Base-by-base conservation (phyloP, 495 filamentous ascomycete species). In the Chlorociboria aeruginascens region DNA sequence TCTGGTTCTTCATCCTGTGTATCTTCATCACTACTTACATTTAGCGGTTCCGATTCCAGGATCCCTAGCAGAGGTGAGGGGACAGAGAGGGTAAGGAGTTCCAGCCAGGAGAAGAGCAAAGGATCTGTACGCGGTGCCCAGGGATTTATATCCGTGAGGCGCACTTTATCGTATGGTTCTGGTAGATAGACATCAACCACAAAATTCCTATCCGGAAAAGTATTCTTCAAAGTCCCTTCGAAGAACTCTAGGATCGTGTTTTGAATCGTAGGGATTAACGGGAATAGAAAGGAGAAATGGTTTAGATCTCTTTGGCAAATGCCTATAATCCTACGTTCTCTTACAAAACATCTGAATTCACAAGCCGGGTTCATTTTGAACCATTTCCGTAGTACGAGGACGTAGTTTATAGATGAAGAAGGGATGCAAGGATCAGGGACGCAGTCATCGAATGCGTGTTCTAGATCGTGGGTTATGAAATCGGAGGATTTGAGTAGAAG, bases 291-390 rank as follows among this genome's bases (percentile, higher is more conserved):
- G 25, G 82, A 78, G 64, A 86, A 96, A 66, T 90, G 76, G 59
- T 93, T 94, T 10, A 86, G 74, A 56, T 97, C 93, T 0, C 92
- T 80, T 66, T 97, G 92, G 25, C 80, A 83, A 45, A 95, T 81
- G 54, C 80, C 89, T 8, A 99, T 69, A 3, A 99, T 68, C 25
- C 72, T 76, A 3, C 86, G 70, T 16, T 81, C 67, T 46, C 88
- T 83, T 29, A 95, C 93, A 60, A 97, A 99, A 60, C 85, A 93
- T 13, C 92, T 80, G 67, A 97, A 97, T 57, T 99, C 92, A 54
- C 95, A 76, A 0, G 86, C 82, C 0, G 89, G 86, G 62, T 95
- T 90, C 52, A 89, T 78, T 59, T 82, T 78, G 67, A 92, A 81
- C 63, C 81, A 88, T 68, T 92, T 82, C 16, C 93, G 79, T 1